Evolutionary conservation across 2,329 filamentous ascomycete genomes (phyloP), one percentile per base, ranked within the genome.

Genomic region (Aspergillus glaucus): DNA sequence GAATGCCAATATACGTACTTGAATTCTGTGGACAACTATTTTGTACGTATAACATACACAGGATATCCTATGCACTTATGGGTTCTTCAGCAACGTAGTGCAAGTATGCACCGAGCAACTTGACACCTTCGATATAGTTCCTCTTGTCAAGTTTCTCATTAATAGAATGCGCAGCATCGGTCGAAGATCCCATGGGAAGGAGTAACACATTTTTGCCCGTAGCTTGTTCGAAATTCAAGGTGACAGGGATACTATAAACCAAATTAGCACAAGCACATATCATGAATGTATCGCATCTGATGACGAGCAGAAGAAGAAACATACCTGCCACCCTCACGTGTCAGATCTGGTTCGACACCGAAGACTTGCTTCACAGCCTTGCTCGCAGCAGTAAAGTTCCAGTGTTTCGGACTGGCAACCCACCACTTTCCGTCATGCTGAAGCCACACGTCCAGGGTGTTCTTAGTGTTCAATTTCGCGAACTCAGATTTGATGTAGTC

Each of bases 51-150:
- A 9, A 17, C 8, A 17, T 36, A 49, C 9, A 14, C 39, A 19
- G 39, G 14, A 14, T 42, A 42, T 24, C 6, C 39, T 42, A 45
- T 22, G 44, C 32, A 17, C 44, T 37, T 37, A 78, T 83, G 36
- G 88, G 84, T 79, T 98, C 93, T 67, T 92, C 88, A 2, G 91
- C 90, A 56, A 95, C 90, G 61, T 96, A 96, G 74, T 97, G 92
- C 65, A 98, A 75, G 69, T 98, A 98, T 3, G 92, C 88, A 43
- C 93, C 93, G 50, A 98, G 74, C 54, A 98, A 74, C 81, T 98
- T 98, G 62, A 88, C 96, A 44, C 93, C 93, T 77, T 98, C 90
- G 63, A 98, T 95, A 70, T 98, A 98, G 75, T 98, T 98, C 66
- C 81, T 83, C 80, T 87, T 90, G 71, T 98, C 93, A 50, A 98